Percentiles rank a stretch among this genome's conserved stretches.
phyloP scores from a whole-genome alignment of 2,329 filamentous ascomycete genomes.

The Parastagonospora nodorum region DNA sequence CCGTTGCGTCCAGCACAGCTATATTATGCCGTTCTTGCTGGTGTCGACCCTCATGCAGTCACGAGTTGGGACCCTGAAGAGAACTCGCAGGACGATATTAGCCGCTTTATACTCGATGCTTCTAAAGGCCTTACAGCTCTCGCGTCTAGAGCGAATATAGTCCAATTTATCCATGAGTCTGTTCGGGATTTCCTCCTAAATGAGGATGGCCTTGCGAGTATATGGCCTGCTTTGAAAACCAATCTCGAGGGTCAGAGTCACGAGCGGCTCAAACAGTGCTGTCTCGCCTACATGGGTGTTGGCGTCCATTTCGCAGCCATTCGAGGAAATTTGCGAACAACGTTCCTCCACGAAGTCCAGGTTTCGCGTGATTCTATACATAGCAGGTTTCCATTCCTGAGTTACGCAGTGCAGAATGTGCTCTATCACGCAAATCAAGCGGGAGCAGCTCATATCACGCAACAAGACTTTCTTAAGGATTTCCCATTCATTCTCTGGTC shows the following conservation, averaged over 20 bases:
- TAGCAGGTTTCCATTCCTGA: conserved; percentile 51
- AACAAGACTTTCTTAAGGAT: conserved; percentile 14
- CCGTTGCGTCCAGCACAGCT: conserved; percentile 18
- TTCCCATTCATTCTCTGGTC: conserved; percentile 40
- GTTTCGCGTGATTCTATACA: neutral
- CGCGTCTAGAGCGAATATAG: conserved; percentile 12
- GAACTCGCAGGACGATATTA: conserved; percentile 11
- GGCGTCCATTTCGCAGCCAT: conserved; percentile 11
- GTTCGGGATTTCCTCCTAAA: conserved; percentile 47
- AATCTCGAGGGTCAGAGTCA: conserved; percentile 47
- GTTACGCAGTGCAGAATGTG: conserved; percentile 52
- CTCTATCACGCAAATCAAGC: conserved; percentile 51
- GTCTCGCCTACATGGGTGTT: conserved; percentile 23
- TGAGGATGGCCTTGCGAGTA: conserved; percentile 31
- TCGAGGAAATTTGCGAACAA: neutral
- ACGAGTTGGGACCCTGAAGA: conserved; percentile 15
- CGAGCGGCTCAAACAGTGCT: conserved; percentile 38
- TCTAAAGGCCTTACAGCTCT: conserved; percentile 27
- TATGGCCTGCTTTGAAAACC: conserved; percentile 40
- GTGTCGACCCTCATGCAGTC: conserved; percentile 3
- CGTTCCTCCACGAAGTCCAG: too few species aligned
- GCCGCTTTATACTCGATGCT: conserved; percentile 22
- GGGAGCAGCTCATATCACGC: conserved; percentile 23
- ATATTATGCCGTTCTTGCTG: conserved; percentile 16
- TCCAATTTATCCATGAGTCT: conserved; percentile 38